These are phyloP conservation scores for Ambrosia hybrid DNA, from an alignment of 140 eudicot species.

Conservation along the genomic window DNA sequence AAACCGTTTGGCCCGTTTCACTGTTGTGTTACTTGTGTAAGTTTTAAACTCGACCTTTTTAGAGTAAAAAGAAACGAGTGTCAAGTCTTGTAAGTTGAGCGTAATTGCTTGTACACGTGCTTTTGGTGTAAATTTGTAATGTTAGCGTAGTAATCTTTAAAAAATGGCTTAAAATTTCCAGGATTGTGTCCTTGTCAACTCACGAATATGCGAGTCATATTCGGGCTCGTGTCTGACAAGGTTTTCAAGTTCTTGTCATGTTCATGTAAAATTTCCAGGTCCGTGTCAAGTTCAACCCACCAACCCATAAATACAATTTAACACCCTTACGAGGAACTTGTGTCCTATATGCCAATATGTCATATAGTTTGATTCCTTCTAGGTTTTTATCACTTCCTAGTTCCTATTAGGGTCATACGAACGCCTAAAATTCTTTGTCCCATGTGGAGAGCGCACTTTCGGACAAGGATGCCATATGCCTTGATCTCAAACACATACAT, in stretches of 20 bases:
- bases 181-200: neutral
- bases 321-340: neutral
- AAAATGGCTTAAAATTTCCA: neutral
- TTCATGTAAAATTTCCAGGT: neutral
- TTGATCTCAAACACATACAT: too few relatives aligned
- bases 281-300: neutral
- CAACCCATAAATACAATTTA: neutral
- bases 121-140: neutral
- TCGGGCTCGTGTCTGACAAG: too few relatives aligned
- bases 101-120: neutral
- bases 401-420: constrained; percentile 7
- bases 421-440: neutral
- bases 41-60: neutral
- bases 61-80: too few relatives aligned
- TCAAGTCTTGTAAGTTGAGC: too few relatives aligned
- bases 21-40: neutral
- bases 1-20: neutral
- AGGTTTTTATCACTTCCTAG: neutral
- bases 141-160: neutral
- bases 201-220: too few relatives aligned
- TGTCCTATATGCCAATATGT: neutral
- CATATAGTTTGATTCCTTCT: neutral
- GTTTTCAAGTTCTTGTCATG: neutral
- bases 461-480: neutral
- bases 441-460: neutral